phyloP scores from a whole-genome alignment of 768 basidiomycete genomes.

The Xerocomellus chrysenteron region DNA sequence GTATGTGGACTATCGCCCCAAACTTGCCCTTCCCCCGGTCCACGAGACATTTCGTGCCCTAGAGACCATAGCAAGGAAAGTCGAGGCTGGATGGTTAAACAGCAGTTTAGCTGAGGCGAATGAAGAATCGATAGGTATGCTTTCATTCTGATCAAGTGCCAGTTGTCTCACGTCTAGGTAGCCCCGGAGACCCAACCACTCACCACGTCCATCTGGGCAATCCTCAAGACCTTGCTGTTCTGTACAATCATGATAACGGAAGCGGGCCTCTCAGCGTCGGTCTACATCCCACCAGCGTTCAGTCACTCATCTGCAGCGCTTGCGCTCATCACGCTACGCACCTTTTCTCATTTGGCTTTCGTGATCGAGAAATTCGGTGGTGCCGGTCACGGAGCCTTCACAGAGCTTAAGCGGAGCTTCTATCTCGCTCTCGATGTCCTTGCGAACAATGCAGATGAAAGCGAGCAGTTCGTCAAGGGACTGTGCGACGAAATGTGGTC shows the following conservation, averaged over 20 bases:
- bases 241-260: constrained; percentile 68
- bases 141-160: constrained; percentile 25
- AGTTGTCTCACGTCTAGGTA: constrained; percentile 22
- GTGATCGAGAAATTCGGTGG: constrained; percentile 82
- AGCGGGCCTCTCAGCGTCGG: constrained; percentile 51
- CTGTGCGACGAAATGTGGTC: constrained; percentile 34
- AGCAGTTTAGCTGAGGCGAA: constrained; percentile 33
- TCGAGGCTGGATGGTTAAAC: constrained; percentile 51
- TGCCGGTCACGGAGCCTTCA: constrained; percentile 52
- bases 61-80: constrained; percentile 38
- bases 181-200: constrained; percentile 46
- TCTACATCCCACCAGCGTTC: constrained; percentile 48
- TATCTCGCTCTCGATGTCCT: constrained; percentile 79
- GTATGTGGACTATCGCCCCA: constrained; percentile 36
- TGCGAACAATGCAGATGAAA: constrained; percentile 38
- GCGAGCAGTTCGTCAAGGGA: constrained; percentile 39
- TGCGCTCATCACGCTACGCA: constrained; percentile 53
- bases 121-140: constrained; percentile 31
- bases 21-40: constrained; percentile 26
- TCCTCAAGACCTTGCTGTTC: constrained; percentile 77
- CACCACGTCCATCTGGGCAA: constrained; percentile 57
- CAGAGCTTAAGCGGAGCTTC: constrained; percentile 71
- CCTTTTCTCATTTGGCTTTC: constrained; percentile 68
- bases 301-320: constrained; percentile 45
- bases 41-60: constrained; percentile 29